Evolutionary conservation across 78 protist species (phyloP).

Genomic region (Creolimax fragrantissima): DNA sequence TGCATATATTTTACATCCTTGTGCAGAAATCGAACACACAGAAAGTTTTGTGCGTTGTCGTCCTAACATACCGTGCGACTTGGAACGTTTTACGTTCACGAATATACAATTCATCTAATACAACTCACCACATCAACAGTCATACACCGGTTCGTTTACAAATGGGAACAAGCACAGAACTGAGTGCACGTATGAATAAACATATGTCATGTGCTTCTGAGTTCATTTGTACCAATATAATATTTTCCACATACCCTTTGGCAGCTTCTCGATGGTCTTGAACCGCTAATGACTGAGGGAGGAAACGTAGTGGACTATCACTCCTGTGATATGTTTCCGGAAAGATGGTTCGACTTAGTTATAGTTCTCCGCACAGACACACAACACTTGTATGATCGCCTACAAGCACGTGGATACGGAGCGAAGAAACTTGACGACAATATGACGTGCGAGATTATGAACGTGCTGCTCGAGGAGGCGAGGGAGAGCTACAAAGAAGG

Average conservation of each 20-base stretch:
- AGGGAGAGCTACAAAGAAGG: slow-evolving; percentile 31
- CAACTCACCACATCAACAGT: no score
- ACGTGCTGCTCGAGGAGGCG: slow-evolving; percentile 77
- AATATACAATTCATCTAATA: no score
- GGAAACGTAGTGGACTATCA: slow-evolving; percentile 78
- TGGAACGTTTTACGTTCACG: no score
- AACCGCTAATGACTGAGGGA: slow-evolving; percentile 27
- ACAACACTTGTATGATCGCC: slow-evolving; percentile 48
- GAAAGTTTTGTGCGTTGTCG: no score
- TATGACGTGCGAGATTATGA: slow-evolving; percentile 78
- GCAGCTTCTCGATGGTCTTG: slow-evolving; percentile 42
- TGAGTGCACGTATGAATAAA: no score
- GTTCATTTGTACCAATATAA: no score
- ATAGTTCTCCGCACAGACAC: slow-evolving; percentile 67
- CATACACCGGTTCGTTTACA: no score
- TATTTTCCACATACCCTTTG: no score
- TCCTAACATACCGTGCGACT: no score
- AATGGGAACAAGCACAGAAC: no score
- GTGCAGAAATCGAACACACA: no score
- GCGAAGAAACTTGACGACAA: slow-evolving; percentile 63
- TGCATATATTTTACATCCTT: no score
- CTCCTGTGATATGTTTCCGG: slow-evolving; percentile 78
- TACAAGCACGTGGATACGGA: slow-evolving; percentile 47
- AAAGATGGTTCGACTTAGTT: slow-evolving; percentile 83
- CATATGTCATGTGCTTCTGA: not conserved